Percentiles rank a stretch among this genome's conserved stretches.
Evolutionary conservation across 73 alveolate genomes (phyloP).

Genomic region (Urostyla sp.): DNA sequence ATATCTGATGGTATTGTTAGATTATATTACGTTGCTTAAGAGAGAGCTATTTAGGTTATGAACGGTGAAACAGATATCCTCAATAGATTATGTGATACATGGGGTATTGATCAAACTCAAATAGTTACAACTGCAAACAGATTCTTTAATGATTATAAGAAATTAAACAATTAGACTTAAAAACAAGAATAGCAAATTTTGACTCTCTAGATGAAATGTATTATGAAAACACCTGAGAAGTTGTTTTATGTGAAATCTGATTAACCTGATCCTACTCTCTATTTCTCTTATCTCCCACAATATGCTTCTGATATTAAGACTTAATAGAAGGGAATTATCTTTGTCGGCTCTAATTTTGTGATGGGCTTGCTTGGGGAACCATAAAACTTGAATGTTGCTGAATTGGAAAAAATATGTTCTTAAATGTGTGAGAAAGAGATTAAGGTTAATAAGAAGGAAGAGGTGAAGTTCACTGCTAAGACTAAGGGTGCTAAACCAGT

Average conservation of each 20-base stretch:
- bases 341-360: slow-evolving; percentile 73
- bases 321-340: slow-evolving; percentile 71
- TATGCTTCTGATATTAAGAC: slow-evolving; percentile 67
- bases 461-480: slow-evolving; percentile 51
- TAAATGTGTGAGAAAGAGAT: slow-evolving; percentile 54
- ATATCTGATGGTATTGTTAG: slow-evolving; percentile 99
- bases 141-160: slow-evolving; percentile 91
- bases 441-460: slow-evolving; percentile 12
- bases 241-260: slow-evolving; percentile 64
- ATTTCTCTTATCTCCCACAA: slow-evolving; percentile 76
- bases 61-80: slow-evolving; percentile 83
- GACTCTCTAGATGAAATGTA: slow-evolving; percentile 80
- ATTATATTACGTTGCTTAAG: slow-evolving; percentile 97
- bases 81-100: slow-evolving; percentile 75
- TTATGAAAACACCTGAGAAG: slow-evolving; percentile 29
- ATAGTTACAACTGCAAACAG: slow-evolving; percentile 93
- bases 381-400: slow-evolving; percentile 50
- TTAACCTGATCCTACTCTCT: slow-evolving; percentile 77
- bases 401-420: slow-evolving; percentile 28
- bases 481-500: slow-evolving; percentile 60
- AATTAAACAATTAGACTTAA: slow-evolving; percentile 72
- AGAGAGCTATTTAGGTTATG: slow-evolving; percentile 91
- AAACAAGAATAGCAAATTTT: slow-evolving; percentile 83
- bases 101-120: slow-evolving; percentile 90
- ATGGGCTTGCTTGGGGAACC: slow-evolving; percentile 81